A percentile compares a stretch with the other conserved stretches of the same genome.
Conservation (phyloP, 1,139 yeast species). For the Candida dubliniensis region DNA sequence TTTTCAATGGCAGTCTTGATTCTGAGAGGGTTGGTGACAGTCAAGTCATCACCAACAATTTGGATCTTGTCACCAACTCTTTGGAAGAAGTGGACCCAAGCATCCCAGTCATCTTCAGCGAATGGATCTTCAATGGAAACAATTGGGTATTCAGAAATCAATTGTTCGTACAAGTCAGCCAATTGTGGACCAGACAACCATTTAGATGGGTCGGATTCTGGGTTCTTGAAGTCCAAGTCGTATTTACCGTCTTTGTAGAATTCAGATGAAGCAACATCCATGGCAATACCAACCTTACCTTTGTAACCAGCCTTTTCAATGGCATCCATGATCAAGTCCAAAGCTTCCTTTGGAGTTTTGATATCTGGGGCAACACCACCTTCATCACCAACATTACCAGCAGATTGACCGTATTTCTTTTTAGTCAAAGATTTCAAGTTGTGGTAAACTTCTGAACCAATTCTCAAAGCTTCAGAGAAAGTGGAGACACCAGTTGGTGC, state of each 20-base stretch:
- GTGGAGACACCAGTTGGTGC: constrained; percentile 86
- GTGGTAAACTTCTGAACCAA: constrained; percentile 97
- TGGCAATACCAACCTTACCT: constrained; percentile 85
- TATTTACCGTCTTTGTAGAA: constrained; percentile 94
- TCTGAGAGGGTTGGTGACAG: constrained; percentile 95
- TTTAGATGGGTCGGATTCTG: constrained; percentile 81
- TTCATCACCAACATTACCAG: constrained; percentile 99
- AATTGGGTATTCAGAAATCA: constrained; percentile 89
- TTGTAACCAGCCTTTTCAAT: constrained; percentile 91
- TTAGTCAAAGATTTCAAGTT: constrained; percentile 85
- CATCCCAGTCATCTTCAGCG: constrained; percentile 98
- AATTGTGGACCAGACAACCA: constrained; percentile 87
- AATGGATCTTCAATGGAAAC: constrained; percentile 97
- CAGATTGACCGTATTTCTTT: constrained; percentile 92
- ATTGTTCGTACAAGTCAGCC: constrained; percentile 75
- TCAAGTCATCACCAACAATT: constrained; percentile 95
- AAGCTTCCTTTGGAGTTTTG: constrained; percentile 89
- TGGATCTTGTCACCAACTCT: constrained; percentile 70
- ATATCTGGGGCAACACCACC: constrained; percentile 99
- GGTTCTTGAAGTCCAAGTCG: constrained; percentile 97
- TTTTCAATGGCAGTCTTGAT: constrained; percentile 91
- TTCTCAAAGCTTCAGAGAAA: constrained; percentile 91
- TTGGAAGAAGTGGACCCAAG: constrained; percentile 85
- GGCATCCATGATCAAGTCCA: constrained; percentile 85
- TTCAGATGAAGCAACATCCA: constrained; percentile 96